These are phyloP conservation scores for Dendrocalamus sinicus DNA, from an alignment of 176 grass and related monocot species.

Conservation along the genomic window DNA sequence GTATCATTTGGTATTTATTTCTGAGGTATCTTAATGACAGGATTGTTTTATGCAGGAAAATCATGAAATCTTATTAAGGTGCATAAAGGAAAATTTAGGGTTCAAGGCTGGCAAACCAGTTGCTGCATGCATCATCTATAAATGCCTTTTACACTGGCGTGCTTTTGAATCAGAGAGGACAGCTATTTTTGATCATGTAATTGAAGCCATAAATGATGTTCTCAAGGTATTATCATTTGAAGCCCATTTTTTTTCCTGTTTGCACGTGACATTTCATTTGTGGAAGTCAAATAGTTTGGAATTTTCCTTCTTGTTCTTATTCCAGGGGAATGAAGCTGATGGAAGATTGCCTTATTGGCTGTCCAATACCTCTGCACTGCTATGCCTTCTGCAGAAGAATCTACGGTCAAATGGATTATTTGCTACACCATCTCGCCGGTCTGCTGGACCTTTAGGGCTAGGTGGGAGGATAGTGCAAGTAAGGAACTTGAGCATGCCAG, in stretches of 20 bases:
- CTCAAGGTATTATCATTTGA: slow-evolving; percentile 63
- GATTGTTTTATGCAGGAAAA: slow-evolving; percentile 72
- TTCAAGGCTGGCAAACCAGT: slow-evolving; percentile 90
- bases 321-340: slow-evolving; percentile 70
- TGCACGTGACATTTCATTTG: slow-evolving; percentile 3
- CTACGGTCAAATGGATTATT: slow-evolving; percentile 86
- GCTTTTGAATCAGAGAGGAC: slow-evolving; percentile 92
- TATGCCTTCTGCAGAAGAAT: slow-evolving; percentile 96
- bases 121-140: slow-evolving; percentile 91
- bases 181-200: slow-evolving; percentile 93
- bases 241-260: slow-evolving; percentile 36
- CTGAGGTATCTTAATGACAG: slow-evolving; percentile 35
- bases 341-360: slow-evolving; percentile 89
- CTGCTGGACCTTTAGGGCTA: slow-evolving; percentile 54
- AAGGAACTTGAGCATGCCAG: slow-evolving; percentile 27
- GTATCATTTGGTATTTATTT: slow-evolving; percentile 5
- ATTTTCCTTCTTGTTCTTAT: slow-evolving; percentile 15
- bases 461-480: slow-evolving; percentile 68
- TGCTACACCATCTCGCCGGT: slow-evolving; percentile 70
- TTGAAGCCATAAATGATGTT: slow-evolving; percentile 89
- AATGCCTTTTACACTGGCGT: slow-evolving; percentile 81
- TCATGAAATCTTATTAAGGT: slow-evolving; percentile 82
- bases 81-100: slow-evolving; percentile 89
- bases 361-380: slow-evolving; percentile 83
- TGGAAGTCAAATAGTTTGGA: not conserved